A percentile compares a stretch with the other conserved stretches of the same genome.
Evolutionary conservation across 805 yeast species (phyloP).

Genomic region (Ogataea methanolica): DNA sequence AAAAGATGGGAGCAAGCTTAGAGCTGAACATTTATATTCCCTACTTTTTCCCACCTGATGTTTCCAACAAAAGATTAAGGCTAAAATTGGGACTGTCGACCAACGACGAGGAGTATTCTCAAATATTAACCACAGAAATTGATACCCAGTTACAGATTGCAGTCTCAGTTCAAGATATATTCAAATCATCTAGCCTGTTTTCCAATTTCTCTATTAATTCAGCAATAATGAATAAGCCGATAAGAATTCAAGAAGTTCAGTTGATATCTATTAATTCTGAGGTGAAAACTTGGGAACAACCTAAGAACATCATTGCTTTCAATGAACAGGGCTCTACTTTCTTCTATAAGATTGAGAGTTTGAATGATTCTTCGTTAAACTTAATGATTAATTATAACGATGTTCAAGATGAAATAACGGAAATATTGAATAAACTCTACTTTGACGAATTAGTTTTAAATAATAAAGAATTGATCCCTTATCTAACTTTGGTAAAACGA

Average conservation of each 20-base stretch:
- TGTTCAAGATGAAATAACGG: constrained; percentile 40
- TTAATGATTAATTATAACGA: constrained; percentile 43
- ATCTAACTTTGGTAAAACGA: constrained; percentile 16
- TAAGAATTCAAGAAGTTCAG: constrained; percentile 43
- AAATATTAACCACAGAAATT: constrained; percentile 24
- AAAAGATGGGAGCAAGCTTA: constrained; percentile 5
- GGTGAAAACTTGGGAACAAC: constrained; percentile 28
- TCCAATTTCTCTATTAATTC: constrained; percentile 70
- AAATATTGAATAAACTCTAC: constrained; percentile 21
- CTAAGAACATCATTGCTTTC: constrained; percentile 44
- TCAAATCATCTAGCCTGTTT: constrained; percentile 49
- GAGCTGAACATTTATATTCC: constrained; percentile 21
- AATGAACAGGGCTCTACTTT: constrained; percentile 67
- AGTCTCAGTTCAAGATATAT: constrained; percentile 78
- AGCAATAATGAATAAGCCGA: constrained; percentile 45
- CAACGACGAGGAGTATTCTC: constrained; percentile 18
- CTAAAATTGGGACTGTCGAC: constrained; percentile 18
- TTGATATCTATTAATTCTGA: constrained; percentile 16
- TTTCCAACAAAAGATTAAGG: constrained; percentile 26
- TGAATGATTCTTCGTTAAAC: constrained; percentile 34
- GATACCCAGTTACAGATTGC: constrained; percentile 58
- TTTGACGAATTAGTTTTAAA: constrained; percentile 5
- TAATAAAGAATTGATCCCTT: constrained; percentile 14
- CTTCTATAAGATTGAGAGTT: constrained; percentile 47
- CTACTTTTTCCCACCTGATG: constrained; percentile 31